Evolutionary conservation across 306 rosid species (phyloP).

Genomic region (Cicer cuneatum): DNA sequence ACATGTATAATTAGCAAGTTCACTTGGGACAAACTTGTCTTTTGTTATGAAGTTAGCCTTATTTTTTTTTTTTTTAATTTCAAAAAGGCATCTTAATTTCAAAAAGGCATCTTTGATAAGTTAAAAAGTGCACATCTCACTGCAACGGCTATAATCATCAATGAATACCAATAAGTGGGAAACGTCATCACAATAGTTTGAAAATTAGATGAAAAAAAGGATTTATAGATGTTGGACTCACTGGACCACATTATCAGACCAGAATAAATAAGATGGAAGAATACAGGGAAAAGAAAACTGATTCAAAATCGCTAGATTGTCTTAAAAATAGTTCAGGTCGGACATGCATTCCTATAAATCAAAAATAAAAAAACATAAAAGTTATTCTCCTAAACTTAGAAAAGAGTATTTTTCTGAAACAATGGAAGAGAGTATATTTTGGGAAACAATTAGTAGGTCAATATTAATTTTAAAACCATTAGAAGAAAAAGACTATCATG

Average conservation of each 20-base stretch:
- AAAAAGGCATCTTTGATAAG: constrained; percentile 43
- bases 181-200: constrained; percentile 41
- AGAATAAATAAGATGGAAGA: not conserved
- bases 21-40: constrained; percentile 46
- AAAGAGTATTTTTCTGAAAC: too few species aligned
- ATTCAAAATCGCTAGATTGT: constrained; percentile 15
- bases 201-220: constrained; percentile 27
- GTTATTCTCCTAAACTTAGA: not conserved
- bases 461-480: too few species aligned
- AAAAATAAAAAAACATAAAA: not conserved
- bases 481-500: not conserved
- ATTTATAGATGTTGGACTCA: constrained; percentile 20
- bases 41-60: not conserved
- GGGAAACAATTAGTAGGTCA: too few species aligned
- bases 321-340: not conserved
- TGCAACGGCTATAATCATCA: constrained; percentile 45
- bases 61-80: not conserved
- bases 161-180: constrained; percentile 42
- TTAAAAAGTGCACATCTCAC: constrained; percentile 28
- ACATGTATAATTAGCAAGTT: not conserved
- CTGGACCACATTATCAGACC: constrained; percentile 18
- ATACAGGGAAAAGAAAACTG: not conserved
- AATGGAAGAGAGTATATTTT: too few species aligned
- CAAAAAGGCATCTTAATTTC: constrained; percentile 11
- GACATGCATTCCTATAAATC: not conserved